phyloP scores from a whole-genome alignment of 2,329 filamentous ascomycete species.

The Tolypocladium inflatum region DNA sequence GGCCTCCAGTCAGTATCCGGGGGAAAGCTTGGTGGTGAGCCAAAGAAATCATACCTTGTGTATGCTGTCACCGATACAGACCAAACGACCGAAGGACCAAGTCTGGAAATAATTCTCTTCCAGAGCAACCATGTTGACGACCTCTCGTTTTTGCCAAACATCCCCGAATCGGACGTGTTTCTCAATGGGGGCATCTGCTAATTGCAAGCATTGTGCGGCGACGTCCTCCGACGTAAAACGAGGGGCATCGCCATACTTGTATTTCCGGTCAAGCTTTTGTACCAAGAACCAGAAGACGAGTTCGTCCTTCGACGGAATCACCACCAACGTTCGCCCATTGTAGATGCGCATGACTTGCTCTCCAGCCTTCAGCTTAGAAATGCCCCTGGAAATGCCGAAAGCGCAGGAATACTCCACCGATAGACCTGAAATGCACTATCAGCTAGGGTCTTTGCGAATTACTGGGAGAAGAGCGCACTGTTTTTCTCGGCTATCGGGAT shows the following conservation, averaged over 20 bases:
- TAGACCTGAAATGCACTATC: not conserved
- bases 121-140: not conserved
- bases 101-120: not conserved
- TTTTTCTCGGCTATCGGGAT: not conserved
- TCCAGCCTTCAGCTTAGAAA: constrained; percentile 6
- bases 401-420: constrained; percentile 19
- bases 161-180: not conserved
- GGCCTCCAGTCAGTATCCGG: not conserved
- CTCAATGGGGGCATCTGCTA: not conserved
- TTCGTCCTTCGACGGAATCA: not conserved
- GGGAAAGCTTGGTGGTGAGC: not conserved
- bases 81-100: constrained; percentile 1
- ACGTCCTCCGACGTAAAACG: not conserved
- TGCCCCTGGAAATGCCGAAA: constrained; percentile 24
- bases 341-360: not conserved
- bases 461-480: not conserved
- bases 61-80: constrained; percentile 2
- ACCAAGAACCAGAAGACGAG: constrained; percentile 1
- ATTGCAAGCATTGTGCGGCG: not conserved
- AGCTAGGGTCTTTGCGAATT: not conserved
- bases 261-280: not conserved
- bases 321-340: not conserved
- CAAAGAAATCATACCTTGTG: not conserved
- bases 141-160: not conserved
- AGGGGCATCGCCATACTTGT: not conserved